Conservation (phyloP, 352 stramenopile genomes). For the Globisporangium takayamanum region DNA sequence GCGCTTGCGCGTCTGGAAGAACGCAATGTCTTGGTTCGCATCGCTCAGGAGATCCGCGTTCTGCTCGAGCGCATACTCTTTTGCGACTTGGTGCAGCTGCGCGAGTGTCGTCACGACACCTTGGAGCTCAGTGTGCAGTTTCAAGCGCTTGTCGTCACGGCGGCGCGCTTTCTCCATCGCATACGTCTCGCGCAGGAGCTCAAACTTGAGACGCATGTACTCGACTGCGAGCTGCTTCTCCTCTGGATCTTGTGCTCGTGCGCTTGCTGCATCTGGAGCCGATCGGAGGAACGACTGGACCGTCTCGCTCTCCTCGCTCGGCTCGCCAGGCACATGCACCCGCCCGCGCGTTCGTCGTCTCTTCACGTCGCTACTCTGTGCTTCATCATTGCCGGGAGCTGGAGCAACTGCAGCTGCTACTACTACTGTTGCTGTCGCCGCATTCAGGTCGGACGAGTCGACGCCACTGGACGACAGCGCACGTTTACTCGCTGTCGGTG, state of each 20-base stretch:
- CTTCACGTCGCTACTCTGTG: no score
- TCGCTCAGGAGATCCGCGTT: constrained; percentile 20
- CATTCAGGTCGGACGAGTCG: no score
- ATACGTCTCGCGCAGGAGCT: constrained; percentile 21
- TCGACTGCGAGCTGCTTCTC: constrained; percentile 12
- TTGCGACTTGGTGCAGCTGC: constrained; percentile 29
- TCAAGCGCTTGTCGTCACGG: constrained; percentile 20
- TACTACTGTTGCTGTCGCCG: no score
- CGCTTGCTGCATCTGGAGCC: neutral
- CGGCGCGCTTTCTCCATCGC: constrained; percentile 5
- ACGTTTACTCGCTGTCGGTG: neutral
- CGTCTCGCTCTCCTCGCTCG: no score
- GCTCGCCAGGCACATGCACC: no score
- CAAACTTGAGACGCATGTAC: constrained; percentile 14
- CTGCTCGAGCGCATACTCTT: constrained; percentile 21
- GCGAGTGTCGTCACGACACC: constrained; percentile 31
- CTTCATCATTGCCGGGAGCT: no score
- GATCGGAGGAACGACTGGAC: no score
- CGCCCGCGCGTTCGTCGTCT: no score
- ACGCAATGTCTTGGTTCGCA: constrained; percentile 36
- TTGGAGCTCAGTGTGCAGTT: constrained; percentile 31
- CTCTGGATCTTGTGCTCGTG: neutral
- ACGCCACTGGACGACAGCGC: no score
- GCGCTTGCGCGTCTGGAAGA: constrained; percentile 34
- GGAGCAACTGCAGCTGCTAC: no score